Evolutionary conservation across 1,139 yeast genomes (phyloP), one percentile per base, ranked within the genome.

Genomic region (Yamadazyma dushanensis): DNA sequence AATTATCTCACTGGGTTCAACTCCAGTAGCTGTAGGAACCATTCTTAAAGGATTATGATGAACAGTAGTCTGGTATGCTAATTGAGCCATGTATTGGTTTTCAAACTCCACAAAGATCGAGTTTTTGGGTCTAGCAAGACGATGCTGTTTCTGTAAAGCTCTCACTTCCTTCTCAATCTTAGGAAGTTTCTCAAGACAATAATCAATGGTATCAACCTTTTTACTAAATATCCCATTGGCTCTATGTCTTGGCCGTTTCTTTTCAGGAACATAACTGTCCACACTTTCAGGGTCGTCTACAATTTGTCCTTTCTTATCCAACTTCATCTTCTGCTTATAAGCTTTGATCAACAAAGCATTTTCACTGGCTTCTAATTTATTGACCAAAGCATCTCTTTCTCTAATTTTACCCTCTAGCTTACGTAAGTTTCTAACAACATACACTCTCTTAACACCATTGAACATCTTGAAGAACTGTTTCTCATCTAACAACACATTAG

Each of bases 231-330:
- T 68, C 0, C 73, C 71, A 69, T 81, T 56, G 64, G 69, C 47
- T 43, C 76, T 78, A 55, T 78, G 81, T 21, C 76, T 72, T 17
- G 97, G 97, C 44, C 94, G 72, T 58, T 89, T 86, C 51, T 81
- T 78, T 36, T 70, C 78, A 2, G 89, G 84, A 28, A 88, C 85
- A 55, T 83, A 87, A n/a, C 76, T 67, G 34, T 66, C 55, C 37
- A 88, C 66, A 39, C 79, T 76, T 42, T 68, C 66, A 11, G 65
- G 66, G 11, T 79, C 78, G 32, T 68, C 73, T 19, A 74, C 63
- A 13, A 57, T 39, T 35, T 56, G 59, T 29, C 66, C 63, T 57
- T 83, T 82, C 64, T 84, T 84, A 41, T 83, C 82, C 28, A 77
- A 73, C 63, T 85, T 85, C 46, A 72, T 53, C 48, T 78, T 80